Base-by-base conservation (phyloP, 495 filamentous ascomycete species). In the Aspergillus olivimuriae region DNA sequence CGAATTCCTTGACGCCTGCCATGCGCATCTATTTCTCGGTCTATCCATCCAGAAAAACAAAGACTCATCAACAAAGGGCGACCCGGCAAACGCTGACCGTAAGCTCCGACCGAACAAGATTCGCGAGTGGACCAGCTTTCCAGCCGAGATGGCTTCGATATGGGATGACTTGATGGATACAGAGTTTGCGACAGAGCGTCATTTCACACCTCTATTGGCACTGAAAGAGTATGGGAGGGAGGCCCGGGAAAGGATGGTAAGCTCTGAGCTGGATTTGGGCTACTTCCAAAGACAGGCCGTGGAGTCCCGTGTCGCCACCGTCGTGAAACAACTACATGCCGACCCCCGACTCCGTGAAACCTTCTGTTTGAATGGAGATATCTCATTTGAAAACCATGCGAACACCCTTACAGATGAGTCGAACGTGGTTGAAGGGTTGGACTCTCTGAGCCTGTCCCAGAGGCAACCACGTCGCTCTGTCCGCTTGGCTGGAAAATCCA, bases 361-460 rank as follows among this genome's bases (percentile, higher is more conserved):
- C 7, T 56, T 61, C 39, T 30, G 52, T 17, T 28, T 61, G 22
- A 45, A 48, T 32, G 48, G 41, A 9, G 38, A 50, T 23, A 43
- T 61, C 28, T 23, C 34, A 30, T 61, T 58, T 26, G 51, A 61
- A 36, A 58, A 56, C 42, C 47, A 58, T 49, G 50, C 52, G 21
- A 58, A 61, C 39, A 58, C 50, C 33, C 38, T 61, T 21, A 53
- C 36, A n/a, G 55, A 51, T 16, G 38, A 51, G 19, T 39, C 43
- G 8, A 43, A 38, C 11, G 39, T 51, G 1, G 22, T 33, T 3
- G 14, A 11, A 22, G 37, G 43, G 20, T 39, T 43, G 19, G 10
- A 26, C 34, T 42, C 43, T 35, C 21, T 47, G 16, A 47, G 43
- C 31, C 18, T 47, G 4, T 10, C 19, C 7, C 33, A 43, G 33